phyloP scores from a whole-genome alignment of 768 basidiomycete species.

The Boletus eberwhitei region DNA sequence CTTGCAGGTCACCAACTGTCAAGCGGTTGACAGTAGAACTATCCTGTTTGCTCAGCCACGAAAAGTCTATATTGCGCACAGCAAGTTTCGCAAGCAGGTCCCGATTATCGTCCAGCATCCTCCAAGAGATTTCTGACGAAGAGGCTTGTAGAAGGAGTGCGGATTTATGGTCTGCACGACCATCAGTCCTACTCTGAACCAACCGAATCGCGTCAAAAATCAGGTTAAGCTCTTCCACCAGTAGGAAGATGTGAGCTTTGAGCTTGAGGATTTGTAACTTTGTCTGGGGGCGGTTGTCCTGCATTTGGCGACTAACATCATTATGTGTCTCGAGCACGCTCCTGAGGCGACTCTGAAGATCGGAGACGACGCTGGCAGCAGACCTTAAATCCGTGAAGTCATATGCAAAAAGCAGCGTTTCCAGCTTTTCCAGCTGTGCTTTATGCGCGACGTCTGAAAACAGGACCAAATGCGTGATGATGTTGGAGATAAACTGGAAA shows the following conservation, averaged over 20 bases:
- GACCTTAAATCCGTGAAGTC: conserved; percentile 78
- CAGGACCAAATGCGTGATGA: conserved; percentile 84
- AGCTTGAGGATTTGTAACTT: conserved; percentile 61
- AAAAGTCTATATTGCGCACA: conserved; percentile 73
- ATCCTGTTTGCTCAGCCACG: conserved; percentile 84
- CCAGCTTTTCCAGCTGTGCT: conserved; percentile 69
- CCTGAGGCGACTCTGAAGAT: conserved; percentile 72
- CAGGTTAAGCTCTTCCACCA: conserved; percentile 76
- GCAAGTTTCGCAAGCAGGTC: conserved; percentile 82
- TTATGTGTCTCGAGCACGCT: conserved; percentile 52
- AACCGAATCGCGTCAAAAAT: conserved; percentile 85
- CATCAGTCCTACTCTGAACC: conserved; percentile 71
- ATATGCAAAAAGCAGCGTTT: conserved; percentile 81
- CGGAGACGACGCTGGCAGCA: conserved; percentile 66
- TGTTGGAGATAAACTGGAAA: conserved; percentile 80
- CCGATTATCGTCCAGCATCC: conserved; percentile 73
- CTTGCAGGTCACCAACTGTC: conserved; percentile 71
- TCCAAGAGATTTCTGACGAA: conserved; percentile 88
- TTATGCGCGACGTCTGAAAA: conserved; percentile 87
- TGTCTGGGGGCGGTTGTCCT: conserved; percentile 34
- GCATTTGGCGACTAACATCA: conserved; percentile 37
- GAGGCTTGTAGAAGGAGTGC: conserved; percentile 78
- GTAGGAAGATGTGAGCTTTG: conserved; percentile 66
- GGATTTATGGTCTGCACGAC: conserved; percentile 68
- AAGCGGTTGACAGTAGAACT: conserved; percentile 80